These are phyloP conservation scores for Pittosporum tobira DNA, from an alignment of 129 eudicot genomes.

Conservation along the genomic window DNA sequence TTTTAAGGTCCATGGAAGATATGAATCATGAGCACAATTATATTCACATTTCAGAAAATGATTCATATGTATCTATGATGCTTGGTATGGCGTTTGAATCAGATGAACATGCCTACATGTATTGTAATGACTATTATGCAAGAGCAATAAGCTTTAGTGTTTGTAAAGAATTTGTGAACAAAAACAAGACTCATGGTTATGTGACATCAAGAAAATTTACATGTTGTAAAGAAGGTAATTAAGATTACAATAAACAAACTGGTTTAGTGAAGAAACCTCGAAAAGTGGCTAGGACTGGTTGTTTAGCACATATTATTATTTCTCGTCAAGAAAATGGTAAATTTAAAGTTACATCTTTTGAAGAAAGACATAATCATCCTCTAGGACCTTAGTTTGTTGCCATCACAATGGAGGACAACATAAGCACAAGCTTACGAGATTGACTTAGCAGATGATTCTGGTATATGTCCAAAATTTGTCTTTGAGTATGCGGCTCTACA, in stretches of 20 bases:
- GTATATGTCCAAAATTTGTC: no score
- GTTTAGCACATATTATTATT: conserved; percentile 26
- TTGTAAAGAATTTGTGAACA: conserved; percentile 27
- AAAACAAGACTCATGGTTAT: conserved; percentile 29
- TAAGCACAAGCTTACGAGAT: not conserved
- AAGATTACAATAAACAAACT: conserved; percentile 19
- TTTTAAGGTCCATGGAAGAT: no score
- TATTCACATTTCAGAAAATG: no score
- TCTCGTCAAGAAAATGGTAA: conserved; percentile 23
- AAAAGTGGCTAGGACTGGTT: conserved; percentile 26
- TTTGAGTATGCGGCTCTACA: no score
- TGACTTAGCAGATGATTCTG: conserved; percentile 9
- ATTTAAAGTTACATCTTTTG: conserved; percentile 18
- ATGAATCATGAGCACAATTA: no score
- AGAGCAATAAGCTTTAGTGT: conserved; percentile 24
- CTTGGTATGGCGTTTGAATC: conserved; percentile 27
- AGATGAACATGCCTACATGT: conserved; percentile 26
- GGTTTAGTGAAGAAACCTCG: conserved; percentile 25
- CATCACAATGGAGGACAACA: conserved; percentile 1
- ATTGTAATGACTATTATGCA: conserved; percentile 22
- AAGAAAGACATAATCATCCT: conserved; percentile 19
- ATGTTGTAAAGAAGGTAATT: conserved; percentile 30
- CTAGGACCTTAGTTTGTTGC: no score
- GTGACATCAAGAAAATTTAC: conserved; percentile 31
- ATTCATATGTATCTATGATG: no score